phyloP scores from a whole-genome alignment of 163 green algal species.

The Botryococcus braunii region DNA sequence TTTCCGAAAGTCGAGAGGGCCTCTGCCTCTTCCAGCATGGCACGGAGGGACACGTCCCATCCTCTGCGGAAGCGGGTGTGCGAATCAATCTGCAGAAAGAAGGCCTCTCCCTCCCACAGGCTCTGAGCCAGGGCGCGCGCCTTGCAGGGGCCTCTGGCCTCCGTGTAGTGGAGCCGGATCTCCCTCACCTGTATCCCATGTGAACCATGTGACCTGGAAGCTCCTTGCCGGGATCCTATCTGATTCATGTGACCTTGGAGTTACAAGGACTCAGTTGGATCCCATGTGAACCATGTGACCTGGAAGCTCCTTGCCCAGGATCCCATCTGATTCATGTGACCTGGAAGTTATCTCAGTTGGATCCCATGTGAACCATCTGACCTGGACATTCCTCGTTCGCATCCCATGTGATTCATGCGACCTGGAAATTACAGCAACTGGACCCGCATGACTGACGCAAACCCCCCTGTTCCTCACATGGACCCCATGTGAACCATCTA shows the following conservation, averaged over 20 bases:
- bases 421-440: too few relatives aligned
- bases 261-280: not conserved
- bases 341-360: too few relatives aligned
- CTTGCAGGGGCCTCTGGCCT: conserved; percentile 56
- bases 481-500: too few relatives aligned
- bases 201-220: not conserved
- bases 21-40: conserved; percentile 32
- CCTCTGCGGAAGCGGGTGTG: conserved; percentile 52
- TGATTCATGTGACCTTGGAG: not conserved
- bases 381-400: too few relatives aligned
- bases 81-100: conserved; percentile 60
- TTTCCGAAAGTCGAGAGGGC: conserved; percentile 10
- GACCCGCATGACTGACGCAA: too few relatives aligned
- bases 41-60: conserved; percentile 35
- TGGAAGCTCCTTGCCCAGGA: not conserved
- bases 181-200: conserved; percentile 33
- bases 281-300: not conserved
- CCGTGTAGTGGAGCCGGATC: conserved; percentile 26
- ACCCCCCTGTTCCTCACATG: too few relatives aligned
- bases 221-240: not conserved
- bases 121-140: conserved; percentile 41
- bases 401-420: too few relatives aligned
- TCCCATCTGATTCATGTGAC: not conserved
- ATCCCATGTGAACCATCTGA: too few relatives aligned
- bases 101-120: conserved; percentile 60